Conservation (phyloP, 2,329 filamentous ascomycete species). For the Aspergillus thermomutatus region DNA sequence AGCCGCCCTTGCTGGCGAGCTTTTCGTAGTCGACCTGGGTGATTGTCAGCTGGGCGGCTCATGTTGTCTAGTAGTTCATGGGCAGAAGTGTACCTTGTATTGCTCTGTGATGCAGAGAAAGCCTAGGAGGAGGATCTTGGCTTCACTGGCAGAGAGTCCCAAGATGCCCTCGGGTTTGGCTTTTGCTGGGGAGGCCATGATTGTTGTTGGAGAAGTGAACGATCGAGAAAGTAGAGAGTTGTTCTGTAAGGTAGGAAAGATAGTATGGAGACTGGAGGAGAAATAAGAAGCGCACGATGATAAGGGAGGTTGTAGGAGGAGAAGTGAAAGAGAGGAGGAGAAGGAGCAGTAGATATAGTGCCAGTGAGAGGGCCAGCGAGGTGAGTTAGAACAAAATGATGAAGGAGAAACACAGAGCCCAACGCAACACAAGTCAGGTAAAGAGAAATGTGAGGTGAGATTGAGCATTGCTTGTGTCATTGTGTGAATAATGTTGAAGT, state of each 20-base stretch:
- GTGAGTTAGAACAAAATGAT: background rate
- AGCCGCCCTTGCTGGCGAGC: slow-evolving; percentile 32
- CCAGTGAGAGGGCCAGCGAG: background rate
- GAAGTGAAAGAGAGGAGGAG: background rate
- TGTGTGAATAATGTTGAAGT: background rate
- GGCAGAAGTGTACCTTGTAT: slow-evolving; percentile 11
- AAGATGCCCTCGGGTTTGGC: slow-evolving; percentile 15
- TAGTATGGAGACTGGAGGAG: slow-evolving; percentile 1
- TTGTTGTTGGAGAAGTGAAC: background rate
- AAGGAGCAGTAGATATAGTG: slow-evolving; percentile 5
- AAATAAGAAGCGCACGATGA: background rate
- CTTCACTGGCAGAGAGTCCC: slow-evolving; percentile 15
- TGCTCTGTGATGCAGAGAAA: slow-evolving; percentile 9
- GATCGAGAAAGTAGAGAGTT: background rate
- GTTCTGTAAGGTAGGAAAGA: background rate
- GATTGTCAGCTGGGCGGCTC: background rate
- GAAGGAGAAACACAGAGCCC: slow-evolving; percentile 1
- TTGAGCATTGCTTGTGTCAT: background rate
- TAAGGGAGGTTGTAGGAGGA: background rate
- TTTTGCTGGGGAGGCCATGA: slow-evolving; percentile 12
- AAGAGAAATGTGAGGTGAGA: background rate
- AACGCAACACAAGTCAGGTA: background rate
- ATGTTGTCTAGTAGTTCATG: background rate
- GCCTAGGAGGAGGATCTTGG: slow-evolving; percentile 19
- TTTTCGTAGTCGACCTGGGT: slow-evolving; percentile 38